A percentile compares a stretch with the other conserved stretches of the same genome.
phyloP scores from a whole-genome alignment of 805 yeast species.

The Kuraishia capsulata region DNA sequence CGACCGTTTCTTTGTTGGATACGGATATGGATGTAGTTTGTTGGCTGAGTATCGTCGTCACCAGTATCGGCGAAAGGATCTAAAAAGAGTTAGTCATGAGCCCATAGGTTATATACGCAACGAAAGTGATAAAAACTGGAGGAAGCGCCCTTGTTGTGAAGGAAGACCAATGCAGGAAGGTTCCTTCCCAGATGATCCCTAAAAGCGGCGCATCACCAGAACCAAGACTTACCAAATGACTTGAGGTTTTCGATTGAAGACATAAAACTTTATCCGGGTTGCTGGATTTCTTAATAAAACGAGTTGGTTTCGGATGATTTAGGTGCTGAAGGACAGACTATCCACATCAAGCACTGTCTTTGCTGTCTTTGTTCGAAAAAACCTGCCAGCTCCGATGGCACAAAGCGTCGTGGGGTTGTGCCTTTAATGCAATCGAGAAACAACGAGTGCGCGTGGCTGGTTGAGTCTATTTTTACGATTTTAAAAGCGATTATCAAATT shows the following conservation, averaged over 20 bases:
- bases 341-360: too few relatives aligned
- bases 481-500: too few relatives aligned
- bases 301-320: too few relatives aligned
- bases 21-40: conserved; percentile 95
- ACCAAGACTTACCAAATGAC: conserved; percentile 48
- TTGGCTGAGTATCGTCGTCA: conserved; percentile 95
- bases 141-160: not conserved
- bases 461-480: too few relatives aligned
- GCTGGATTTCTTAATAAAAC: not conserved
- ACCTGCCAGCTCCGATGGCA: not conserved
- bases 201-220: not conserved
- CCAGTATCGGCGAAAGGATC: conserved; percentile 99
- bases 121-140: not conserved
- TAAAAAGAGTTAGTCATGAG: conserved; percentile 12
- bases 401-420: too few relatives aligned
- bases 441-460: too few relatives aligned
- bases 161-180: not conserved
- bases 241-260: conserved; percentile 89
- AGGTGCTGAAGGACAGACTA: too few relatives aligned
- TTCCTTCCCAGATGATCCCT: too few relatives aligned
- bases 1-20: conserved; percentile 99
- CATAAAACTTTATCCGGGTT: conserved; percentile 30
- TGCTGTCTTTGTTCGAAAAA: not conserved
- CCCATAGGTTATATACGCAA: too few relatives aligned
- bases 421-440: too few relatives aligned